These are phyloP conservation scores for Lathyrus aphaca DNA, from an alignment of 306 rosid species.

Conservation along the genomic window DNA sequence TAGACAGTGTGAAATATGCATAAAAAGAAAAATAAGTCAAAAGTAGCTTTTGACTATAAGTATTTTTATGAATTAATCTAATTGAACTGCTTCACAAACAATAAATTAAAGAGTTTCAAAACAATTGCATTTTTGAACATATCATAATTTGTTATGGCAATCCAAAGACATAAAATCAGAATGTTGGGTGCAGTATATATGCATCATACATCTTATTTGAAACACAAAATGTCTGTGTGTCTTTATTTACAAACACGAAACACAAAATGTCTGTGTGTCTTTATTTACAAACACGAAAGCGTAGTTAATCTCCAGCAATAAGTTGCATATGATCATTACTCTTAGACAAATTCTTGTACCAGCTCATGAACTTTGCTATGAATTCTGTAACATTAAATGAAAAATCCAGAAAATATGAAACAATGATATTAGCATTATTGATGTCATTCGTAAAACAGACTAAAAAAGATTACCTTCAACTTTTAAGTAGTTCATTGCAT, in stretches of 20 bases:
- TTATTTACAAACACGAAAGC: slow-evolving; percentile 11
- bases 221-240: slow-evolving; percentile 1
- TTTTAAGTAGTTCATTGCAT: slow-evolving; percentile 38
- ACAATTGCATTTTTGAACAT: background rate
- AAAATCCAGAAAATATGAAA: background rate
- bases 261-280: slow-evolving; percentile 3
- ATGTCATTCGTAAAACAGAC: background rate
- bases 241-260: slow-evolving; percentile 30
- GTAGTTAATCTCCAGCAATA: background rate
- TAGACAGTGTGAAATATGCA: too few species aligned
- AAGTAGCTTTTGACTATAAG: too few species aligned
- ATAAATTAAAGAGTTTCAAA: too few species aligned
- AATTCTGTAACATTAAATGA: slow-evolving; percentile 34
- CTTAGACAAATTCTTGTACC: slow-evolving; percentile 41
- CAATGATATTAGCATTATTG: background rate
- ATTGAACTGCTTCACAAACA: too few species aligned
- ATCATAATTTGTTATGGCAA: background rate
- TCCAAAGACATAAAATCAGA: slow-evolving; percentile 11
- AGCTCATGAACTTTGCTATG: slow-evolving; percentile 52
- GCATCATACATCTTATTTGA: slow-evolving; percentile 7
- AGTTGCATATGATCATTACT: slow-evolving; percentile 25
- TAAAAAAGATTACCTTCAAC: slow-evolving; percentile 45
- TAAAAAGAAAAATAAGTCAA: too few species aligned
- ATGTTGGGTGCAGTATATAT: background rate
- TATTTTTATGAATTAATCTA: too few species aligned